Conservation (phyloP, 306 rosid species). For the Rosa lucieae region DNA sequence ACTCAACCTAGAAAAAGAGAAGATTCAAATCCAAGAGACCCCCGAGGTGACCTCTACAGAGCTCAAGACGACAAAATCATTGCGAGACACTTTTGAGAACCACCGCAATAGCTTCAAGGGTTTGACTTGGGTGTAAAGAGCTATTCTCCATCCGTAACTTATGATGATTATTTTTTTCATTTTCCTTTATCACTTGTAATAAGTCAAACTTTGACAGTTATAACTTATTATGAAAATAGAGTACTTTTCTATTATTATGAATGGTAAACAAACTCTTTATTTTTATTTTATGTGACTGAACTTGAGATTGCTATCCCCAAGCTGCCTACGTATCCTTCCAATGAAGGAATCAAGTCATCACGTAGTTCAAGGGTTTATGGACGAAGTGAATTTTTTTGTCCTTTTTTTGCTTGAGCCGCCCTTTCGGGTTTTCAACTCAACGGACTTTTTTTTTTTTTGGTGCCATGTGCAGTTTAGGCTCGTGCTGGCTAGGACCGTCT, state of each 20-base stretch:
- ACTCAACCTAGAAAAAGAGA: neutral
- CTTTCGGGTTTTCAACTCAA: neutral
- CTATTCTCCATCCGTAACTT: too few relatives aligned
- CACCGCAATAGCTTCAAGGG: too few relatives aligned
- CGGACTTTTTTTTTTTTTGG: neutral
- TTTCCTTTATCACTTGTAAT: neutral
- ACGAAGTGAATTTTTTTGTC: neutral
- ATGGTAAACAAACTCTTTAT: too few relatives aligned
- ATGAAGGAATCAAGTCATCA: neutral
- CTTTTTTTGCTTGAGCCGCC: neutral
- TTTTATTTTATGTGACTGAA: neutral
- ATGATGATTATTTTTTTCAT: too few relatives aligned
- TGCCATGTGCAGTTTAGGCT: neutral
- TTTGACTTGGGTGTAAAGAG: too few relatives aligned
- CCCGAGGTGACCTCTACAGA: neutral
- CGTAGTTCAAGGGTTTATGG: neutral
- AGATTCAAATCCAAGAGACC: neutral
- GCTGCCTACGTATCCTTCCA: neutral
- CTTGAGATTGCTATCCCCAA: neutral
- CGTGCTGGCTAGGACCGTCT: neutral
- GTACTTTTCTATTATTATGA: too few relatives aligned
- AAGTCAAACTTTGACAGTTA: too few relatives aligned
- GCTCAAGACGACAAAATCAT: neutral
- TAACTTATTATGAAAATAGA: too few relatives aligned
- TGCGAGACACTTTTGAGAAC: too few relatives aligned